Evolutionary conservation across 1,284 basidiomycete species (phyloP), one percentile per base, ranked within the genome.

Genomic region (Tilletia walkeri): DNA sequence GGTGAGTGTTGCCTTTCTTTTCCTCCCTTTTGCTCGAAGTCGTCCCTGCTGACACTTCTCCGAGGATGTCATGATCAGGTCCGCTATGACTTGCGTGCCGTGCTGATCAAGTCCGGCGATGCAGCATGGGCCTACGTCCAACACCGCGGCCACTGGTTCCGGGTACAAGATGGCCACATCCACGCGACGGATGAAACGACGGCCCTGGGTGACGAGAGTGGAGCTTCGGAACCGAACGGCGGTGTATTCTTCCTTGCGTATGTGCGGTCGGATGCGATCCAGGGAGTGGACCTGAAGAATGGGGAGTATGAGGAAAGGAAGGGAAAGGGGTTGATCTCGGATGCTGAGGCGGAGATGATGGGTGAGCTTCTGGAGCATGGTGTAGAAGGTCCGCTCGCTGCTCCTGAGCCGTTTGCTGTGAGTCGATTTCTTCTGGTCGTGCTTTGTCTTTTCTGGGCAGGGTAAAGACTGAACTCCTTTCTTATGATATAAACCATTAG

Each of bases 181-280:
- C 56, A 61, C 56, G n/a, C 34, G 24, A 61, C 56, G 24, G 56
- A 61, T 30, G 56, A 61, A 30, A 30, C 56, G 4, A 61, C 24
- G 5, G 56, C 56, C 1, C 10, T 61, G n/a, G 30, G 36, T 9
- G 56, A 61, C 56, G 56, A 61, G 24, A 61, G 24, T 10, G 56
- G 56, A 10, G 56, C 56, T 3, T 9, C 14, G 41, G 50, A 53
- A n/a, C 24, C 24, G 14, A 9, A 30, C 36, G 56, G 56, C 5
- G 56, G 56, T 30, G 56, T 61, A 6, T 61, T 61, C 56, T 61
- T 61, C 56, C 56, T 61, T 6, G 56, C 24, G 20, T 61, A 61
- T 18, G 56, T 61, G 0, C 56, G 56, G 12, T 16, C 56, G 20
- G 56, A 61, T 24, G 56, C 56, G 56, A 24, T 61, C 18, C 20